Percentiles rank a stretch among this genome's conserved stretches.
phyloP scores from a whole-genome alignment of 2,329 filamentous ascomycete species.

The Pseudogymnoascus pannorum region DNA sequence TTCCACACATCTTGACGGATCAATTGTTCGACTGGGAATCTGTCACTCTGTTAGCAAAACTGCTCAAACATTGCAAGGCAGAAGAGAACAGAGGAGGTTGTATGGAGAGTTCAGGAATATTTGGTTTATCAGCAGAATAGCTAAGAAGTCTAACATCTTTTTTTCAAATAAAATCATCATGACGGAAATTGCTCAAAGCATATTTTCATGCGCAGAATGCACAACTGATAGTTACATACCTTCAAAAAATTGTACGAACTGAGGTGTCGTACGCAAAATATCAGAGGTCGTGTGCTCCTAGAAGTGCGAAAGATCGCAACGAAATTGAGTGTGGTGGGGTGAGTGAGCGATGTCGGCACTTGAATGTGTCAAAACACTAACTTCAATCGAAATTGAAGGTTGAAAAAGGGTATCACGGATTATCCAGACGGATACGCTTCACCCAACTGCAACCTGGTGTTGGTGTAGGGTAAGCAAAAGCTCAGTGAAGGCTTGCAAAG shows the following conservation, averaged over 20 bases:
- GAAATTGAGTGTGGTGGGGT: slow-evolving; percentile 4
- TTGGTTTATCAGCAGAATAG: slow-evolving; percentile 23
- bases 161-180: slow-evolving; percentile 24
- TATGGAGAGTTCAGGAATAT: slow-evolving; percentile 21
- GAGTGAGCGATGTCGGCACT: slow-evolving; percentile 7
- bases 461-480: slow-evolving; percentile 3
- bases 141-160: slow-evolving; percentile 39
- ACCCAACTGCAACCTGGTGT: slow-evolving; percentile 6
- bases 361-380: neutral
- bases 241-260: neutral
- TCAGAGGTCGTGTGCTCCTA: slow-evolving; percentile 2
- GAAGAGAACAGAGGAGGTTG: slow-evolving; percentile 1
- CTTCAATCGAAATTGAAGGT: slow-evolving; percentile 6
- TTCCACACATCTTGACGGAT: slow-evolving; percentile 49
- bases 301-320: neutral
- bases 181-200: slow-evolving; percentile 2
- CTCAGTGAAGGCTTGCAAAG: slow-evolving; percentile 1
- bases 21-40: neutral
- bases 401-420: slow-evolving; percentile 1
- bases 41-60: slow-evolving; percentile 11
- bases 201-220: neutral
- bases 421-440: neutral
- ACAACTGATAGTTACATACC: neutral
- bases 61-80: neutral
- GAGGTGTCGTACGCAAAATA: neutral